phyloP scores from a whole-genome alignment of 345 rosid genomes.

The Brassica incana region DNA sequence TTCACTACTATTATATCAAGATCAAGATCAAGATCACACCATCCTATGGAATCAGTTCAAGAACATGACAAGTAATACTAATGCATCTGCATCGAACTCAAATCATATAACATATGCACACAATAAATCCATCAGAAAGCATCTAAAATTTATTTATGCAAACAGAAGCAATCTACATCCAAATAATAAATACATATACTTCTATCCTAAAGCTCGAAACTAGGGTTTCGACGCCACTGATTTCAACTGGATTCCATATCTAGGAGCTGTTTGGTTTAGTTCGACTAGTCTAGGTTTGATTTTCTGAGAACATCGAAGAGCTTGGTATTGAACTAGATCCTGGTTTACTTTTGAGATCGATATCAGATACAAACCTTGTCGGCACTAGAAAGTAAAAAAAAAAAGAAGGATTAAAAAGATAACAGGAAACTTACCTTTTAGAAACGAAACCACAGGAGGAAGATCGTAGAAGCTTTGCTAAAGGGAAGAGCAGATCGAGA shows the following conservation, averaged over 20 bases:
- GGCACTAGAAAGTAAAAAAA: background rate
- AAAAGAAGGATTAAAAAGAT: background rate
- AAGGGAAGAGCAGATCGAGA: background rate
- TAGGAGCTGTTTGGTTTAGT: background rate
- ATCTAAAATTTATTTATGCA: background rate
- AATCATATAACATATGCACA: background rate
- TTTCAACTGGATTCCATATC: background rate
- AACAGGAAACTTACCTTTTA: constrained; percentile 5
- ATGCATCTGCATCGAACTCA: background rate
- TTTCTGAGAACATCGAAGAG: background rate
- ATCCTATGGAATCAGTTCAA: background rate
- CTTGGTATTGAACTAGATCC: background rate
- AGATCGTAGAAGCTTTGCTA: constrained; percentile 10
- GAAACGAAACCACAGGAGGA: background rate
- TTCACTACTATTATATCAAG: background rate
- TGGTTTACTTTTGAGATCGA: background rate
- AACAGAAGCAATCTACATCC: background rate
- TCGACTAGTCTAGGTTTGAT: background rate
- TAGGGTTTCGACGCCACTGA: constrained; percentile 10
- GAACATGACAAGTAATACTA: background rate
- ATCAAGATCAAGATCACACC: background rate
- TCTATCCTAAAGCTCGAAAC: background rate
- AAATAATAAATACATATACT: too few species aligned
- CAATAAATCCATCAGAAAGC: background rate
- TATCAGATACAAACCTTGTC: background rate